Conservation (phyloP, 1,284 basidiomycete genomes). For the Laetiporus sulphureus region DNA sequence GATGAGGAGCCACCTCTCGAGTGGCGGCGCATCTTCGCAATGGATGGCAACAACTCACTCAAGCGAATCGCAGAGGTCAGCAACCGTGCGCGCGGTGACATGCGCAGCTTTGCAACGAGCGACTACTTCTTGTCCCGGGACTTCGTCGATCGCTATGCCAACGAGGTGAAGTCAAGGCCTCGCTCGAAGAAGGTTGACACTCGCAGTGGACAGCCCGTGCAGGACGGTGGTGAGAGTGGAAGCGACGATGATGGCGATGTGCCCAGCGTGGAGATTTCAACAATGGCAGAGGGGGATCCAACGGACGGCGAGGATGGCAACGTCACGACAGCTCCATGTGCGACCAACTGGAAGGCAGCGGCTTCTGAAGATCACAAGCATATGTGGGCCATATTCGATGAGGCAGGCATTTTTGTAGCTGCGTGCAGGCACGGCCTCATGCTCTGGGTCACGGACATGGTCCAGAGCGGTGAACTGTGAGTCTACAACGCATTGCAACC, state of each 20-base stretch:
- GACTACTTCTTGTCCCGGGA: conserved; percentile 19
- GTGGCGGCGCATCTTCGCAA: conserved; percentile 15
- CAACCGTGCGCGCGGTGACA: conserved; percentile 12
- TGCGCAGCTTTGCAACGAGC: conserved; percentile 9
- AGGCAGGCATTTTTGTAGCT: conserved; percentile 3
- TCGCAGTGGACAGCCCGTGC: no score
- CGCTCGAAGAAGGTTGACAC: no score
- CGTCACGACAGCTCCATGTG: conserved; percentile 13
- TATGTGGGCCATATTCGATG: not conserved
- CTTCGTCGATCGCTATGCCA: conserved; percentile 24
- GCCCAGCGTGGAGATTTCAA: no score
- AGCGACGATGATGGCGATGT: no score
- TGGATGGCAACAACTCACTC: conserved; percentile 31
- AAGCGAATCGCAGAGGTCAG: conserved; percentile 19
- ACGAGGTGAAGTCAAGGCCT: conserved; percentile 21
- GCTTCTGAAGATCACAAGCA: conserved; percentile 7
- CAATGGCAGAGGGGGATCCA: conserved; percentile 12
- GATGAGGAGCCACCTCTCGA: conserved; percentile 18
- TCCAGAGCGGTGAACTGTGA: conserved; percentile 26
- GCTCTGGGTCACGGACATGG: conserved; percentile 6
- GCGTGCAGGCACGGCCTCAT: conserved; percentile 26
- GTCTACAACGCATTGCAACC: conserved; percentile 4
- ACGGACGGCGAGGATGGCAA: conserved; percentile 9
- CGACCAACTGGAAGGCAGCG: conserved; percentile 28
- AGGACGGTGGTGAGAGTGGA: no score